Evolutionary conservation across 768 basidiomycete species (phyloP).

Genomic region (Polyporus arcularius): DNA sequence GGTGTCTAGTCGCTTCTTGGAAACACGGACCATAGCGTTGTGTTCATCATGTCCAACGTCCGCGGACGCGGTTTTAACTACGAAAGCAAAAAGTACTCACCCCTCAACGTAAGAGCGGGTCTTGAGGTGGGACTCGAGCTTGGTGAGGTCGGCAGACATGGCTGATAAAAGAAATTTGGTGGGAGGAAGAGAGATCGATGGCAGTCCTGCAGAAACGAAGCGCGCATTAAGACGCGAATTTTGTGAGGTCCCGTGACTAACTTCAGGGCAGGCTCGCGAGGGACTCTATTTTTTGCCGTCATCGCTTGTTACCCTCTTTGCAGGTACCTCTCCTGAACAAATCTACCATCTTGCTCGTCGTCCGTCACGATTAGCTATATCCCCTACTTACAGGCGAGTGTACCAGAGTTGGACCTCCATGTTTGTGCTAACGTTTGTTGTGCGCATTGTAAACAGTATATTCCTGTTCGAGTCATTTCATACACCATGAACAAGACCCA

Average conservation of each 20-base stretch:
- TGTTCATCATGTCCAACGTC: conserved; percentile 55
- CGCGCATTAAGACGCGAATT: conserved; percentile 14
- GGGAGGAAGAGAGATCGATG: conserved; percentile 20
- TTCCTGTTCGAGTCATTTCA: too few relatives aligned
- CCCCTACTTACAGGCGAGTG: too few relatives aligned
- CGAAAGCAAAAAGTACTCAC: conserved; percentile 50
- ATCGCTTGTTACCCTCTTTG: background rate
- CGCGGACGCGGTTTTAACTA: conserved; percentile 4
- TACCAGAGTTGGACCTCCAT: too few relatives aligned
- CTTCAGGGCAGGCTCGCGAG: conserved; percentile 12
- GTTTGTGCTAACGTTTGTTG: too few relatives aligned
- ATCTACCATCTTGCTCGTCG: conserved; percentile 1
- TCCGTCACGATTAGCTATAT: background rate
- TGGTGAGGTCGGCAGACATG: conserved; percentile 69
- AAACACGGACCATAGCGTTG: conserved; percentile 95
- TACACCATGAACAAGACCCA: conserved; percentile 47
- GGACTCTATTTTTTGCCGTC: conserved; percentile 6
- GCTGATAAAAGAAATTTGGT: conserved; percentile 11
- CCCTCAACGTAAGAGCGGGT: conserved; percentile 90
- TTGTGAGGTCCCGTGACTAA: conserved; percentile 15
- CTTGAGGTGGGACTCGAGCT: conserved; percentile 86
- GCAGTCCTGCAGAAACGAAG: background rate
- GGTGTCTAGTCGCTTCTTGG: conserved; percentile 94
- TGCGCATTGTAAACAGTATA: too few relatives aligned
- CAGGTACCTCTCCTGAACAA: conserved; percentile 1